Evolutionary conservation across 495 filamentous ascomycete species (phyloP), one percentile per base, ranked within the genome.

Genomic region (Bacidia gigantensis): DNA sequence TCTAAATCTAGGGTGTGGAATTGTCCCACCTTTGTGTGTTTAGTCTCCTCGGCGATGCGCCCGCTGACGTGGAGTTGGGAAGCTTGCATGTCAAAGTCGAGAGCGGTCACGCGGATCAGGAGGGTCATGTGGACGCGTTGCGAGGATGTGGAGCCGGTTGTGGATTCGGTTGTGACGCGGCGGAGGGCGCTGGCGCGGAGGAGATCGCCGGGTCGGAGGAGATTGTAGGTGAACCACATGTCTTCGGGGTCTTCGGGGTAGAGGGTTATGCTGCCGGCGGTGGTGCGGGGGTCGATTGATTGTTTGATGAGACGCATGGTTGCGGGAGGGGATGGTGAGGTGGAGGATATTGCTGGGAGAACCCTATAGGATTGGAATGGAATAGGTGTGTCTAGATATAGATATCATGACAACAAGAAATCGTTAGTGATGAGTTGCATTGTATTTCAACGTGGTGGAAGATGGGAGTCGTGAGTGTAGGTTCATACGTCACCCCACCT

Each of bases 141-240:
- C 7, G 86, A 87, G 43, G 71, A 69, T 1, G 82, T 87, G 40
- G 82, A 83, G 35, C 89, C 90, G 0, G 86, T 88, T 41, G 77
- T 71, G 18, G 80, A 76, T 42, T 79, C 76, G 32, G 77, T 80
- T 12, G 78, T 82, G 38, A 95, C 80, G 40, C 86, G 85, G 58
- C 92, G 87, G 52, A 92, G 70, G 40, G 92, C 87, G 49, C 82
- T 84, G 25, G 88, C 89, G 57, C 81, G 81, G 52, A 98, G 74
- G 45, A 86, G 69, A 58, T 98, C 93, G 35, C 70, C 74, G 22
- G 81, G 77, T 11, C 81, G 78, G 64, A 98, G 90, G 35, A 98
- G 76, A 69, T 98, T 98, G 74, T 95, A 89, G 64, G 84, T 83
- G 62, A 96, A 89, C 92, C 92, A 98, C 89, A 98, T 95, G 65